phyloP scores from a whole-genome alignment of 495 filamentous ascomycete genomes.

The Podospora conica region DNA sequence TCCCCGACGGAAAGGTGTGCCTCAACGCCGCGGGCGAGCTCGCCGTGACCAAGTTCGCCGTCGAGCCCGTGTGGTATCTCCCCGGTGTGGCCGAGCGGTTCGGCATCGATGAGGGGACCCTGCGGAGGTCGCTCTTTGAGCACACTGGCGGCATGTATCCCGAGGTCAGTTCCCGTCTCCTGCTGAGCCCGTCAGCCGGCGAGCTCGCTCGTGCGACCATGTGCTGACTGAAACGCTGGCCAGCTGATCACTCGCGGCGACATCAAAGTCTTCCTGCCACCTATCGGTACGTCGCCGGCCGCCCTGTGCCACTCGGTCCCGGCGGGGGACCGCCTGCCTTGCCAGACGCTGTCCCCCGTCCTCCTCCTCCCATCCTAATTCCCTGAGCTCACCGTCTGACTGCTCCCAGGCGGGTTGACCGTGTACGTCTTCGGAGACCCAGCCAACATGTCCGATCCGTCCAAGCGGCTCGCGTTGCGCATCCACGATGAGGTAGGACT shows the following conservation, averaged over 20 bases:
- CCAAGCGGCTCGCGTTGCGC: slow-evolving; percentile 75
- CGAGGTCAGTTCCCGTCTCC: slow-evolving; percentile 41
- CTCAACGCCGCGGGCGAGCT: slow-evolving; percentile 78
- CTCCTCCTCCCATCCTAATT: background rate
- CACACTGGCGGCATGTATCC: slow-evolving; percentile 91
- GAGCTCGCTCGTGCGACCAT: background rate
- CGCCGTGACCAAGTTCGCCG: slow-evolving; percentile 92
- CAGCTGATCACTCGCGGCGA: slow-evolving; percentile 84
- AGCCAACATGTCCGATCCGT: slow-evolving; percentile 84
- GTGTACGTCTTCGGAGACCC: slow-evolving; percentile 97
- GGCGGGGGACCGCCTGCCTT: background rate
- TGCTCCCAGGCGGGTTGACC: slow-evolving; percentile 69
- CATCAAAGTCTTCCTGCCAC: slow-evolving; percentile 92
- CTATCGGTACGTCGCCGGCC: slow-evolving; percentile 53
- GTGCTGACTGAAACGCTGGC: slow-evolving; percentile 17
- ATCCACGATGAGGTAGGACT: slow-evolving; percentile 76
- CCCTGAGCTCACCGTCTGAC: slow-evolving; percentile 17
- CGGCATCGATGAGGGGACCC: slow-evolving; percentile 83
- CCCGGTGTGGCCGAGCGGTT: slow-evolving; percentile 93
- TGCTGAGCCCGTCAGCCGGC: background rate
- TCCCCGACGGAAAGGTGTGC: slow-evolving; percentile 87
- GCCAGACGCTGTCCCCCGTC: background rate
- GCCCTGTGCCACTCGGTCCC: background rate
- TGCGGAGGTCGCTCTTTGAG: slow-evolving; percentile 85
- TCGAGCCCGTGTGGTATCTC: slow-evolving; percentile 94